These are phyloP conservation scores for Achlya hypogyna DNA, from an alignment of 352 stramenopile genomes.

Conservation along the genomic window DNA sequence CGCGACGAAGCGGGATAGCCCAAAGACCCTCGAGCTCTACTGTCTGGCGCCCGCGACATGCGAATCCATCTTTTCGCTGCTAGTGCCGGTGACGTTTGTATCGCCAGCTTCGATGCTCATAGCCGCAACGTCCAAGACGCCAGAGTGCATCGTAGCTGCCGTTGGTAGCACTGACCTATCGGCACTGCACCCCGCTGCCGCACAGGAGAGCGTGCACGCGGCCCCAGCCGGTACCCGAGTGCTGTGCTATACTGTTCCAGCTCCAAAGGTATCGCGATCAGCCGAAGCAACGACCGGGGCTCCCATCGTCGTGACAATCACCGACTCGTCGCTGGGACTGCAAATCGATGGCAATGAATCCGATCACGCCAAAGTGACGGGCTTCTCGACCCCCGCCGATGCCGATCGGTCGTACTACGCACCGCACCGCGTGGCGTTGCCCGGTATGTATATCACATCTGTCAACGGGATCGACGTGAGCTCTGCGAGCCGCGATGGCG, in stretches of 20 bases:
- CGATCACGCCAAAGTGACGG: slow-evolving; percentile 30
- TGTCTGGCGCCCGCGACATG: slow-evolving; percentile 25
- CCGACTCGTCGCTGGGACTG: slow-evolving; percentile 30
- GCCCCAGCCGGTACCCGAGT: not conserved
- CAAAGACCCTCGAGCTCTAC: slow-evolving; percentile 54
- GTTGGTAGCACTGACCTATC: slow-evolving; percentile 40
- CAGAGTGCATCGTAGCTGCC: slow-evolving; percentile 35
- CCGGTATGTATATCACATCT: slow-evolving; percentile 41
- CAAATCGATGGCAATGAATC: slow-evolving; percentile 34
- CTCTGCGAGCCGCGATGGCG: slow-evolving; percentile 21
- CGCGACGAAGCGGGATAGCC: slow-evolving; percentile 28
- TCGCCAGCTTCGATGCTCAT: not conserved
- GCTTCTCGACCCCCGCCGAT: slow-evolving; percentile 34
- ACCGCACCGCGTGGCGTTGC: slow-evolving; percentile 29
- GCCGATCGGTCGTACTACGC: slow-evolving; percentile 32
- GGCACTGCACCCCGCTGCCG: slow-evolving; percentile 10
- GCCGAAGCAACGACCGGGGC: too few species aligned
- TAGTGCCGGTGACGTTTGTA: slow-evolving; percentile 22
- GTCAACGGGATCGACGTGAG: slow-evolving; percentile 63
- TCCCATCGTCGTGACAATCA: not conserved
- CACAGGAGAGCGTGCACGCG: not conserved
- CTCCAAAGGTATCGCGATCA: not conserved
- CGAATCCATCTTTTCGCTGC: slow-evolving; percentile 26
- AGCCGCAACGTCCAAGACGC: not conserved
- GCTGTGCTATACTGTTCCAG: slow-evolving; percentile 20